These are phyloP conservation scores for Protomyces macrosporus DNA, from an alignment of 1,139 yeast genomes.

Conservation along the genomic window DNA sequence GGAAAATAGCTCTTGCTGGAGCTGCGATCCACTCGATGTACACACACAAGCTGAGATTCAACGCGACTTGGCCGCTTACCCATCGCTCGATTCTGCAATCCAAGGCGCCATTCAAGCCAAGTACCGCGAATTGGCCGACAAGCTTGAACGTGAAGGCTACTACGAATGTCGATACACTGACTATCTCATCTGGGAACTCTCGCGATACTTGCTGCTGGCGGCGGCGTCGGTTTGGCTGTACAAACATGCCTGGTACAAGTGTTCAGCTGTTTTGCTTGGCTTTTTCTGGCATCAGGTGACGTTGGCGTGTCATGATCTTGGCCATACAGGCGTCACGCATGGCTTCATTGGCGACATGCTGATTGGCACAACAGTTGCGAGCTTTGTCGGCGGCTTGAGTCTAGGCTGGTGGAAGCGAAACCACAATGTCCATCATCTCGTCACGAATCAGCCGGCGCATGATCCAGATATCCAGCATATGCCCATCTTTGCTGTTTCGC, in stretches of 20 bases:
- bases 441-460: conserved; percentile 86
- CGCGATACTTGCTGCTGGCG: conserved; percentile 55
- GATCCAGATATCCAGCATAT: conserved; percentile 92
- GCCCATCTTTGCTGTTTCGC: conserved; percentile 83
- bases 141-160: conserved; percentile 52
- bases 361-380: conserved; percentile 67
- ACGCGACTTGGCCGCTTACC: conserved; percentile 52
- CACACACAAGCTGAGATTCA: conserved; percentile 38
- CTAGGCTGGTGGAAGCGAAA: conserved; percentile 94
- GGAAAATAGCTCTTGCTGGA: background rate
- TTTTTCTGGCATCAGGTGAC: conserved; percentile 86
- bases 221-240: conserved; percentile 44
- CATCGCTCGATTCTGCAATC: conserved; percentile 61
- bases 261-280: conserved; percentile 65
- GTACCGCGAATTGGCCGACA: conserved; percentile 58
- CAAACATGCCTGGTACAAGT: conserved; percentile 47
- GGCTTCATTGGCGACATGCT: conserved; percentile 71
- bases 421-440: conserved; percentile 83
- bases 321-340: conserved; percentile 78
- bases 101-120: conserved; percentile 54
- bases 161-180: conserved; percentile 70
- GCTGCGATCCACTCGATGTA: background rate
- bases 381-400: conserved; percentile 80
- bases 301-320: conserved; percentile 85
- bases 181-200: conserved; percentile 55